Percentiles rank a stretch among this genome's conserved stretches.
Evolutionary conservation across 805 yeast species (phyloP).

Genomic region (Yarrowia bubula): DNA sequence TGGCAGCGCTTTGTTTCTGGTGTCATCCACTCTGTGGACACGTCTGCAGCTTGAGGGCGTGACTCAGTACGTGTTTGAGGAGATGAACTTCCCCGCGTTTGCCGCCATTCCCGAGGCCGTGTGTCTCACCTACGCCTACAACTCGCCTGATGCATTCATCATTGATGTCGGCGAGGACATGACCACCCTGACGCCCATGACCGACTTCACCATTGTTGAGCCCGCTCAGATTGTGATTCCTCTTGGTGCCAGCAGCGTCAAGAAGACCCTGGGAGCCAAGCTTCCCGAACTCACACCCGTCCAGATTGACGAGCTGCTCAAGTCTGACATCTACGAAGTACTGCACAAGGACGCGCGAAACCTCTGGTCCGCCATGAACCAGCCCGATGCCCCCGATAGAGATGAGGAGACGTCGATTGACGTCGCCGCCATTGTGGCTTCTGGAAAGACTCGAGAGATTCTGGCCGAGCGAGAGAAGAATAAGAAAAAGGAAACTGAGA

Average conservation of each 20-base stretch:
- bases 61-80: slow-evolving; percentile 73
- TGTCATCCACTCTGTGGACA: slow-evolving; percentile 69
- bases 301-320: slow-evolving; percentile 75
- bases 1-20: slow-evolving; percentile 65
- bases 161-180: slow-evolving; percentile 77
- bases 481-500: slow-evolving; percentile 40
- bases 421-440: slow-evolving; percentile 84
- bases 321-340: slow-evolving; percentile 74
- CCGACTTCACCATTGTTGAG: slow-evolving; percentile 63
- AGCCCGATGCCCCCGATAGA: slow-evolving; percentile 37
- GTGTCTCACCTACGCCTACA: slow-evolving; percentile 69
- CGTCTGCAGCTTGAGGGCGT: slow-evolving; percentile 63
- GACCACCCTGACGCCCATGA: slow-evolving; percentile 76
- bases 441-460: slow-evolving; percentile 69
- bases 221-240: slow-evolving; percentile 52
- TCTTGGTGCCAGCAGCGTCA: slow-evolving; percentile 66
- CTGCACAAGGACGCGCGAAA: slow-evolving; percentile 57
- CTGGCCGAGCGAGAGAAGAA: slow-evolving; percentile 61
- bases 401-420: slow-evolving; percentile 76
- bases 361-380: slow-evolving; percentile 59
- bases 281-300: slow-evolving; percentile 55
- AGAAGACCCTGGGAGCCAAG: slow-evolving; percentile 49
- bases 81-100: slow-evolving; percentile 67
- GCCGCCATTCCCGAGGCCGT: slow-evolving; percentile 65
- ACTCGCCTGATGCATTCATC: slow-evolving; percentile 61